phyloP scores from a whole-genome alignment of 2,329 filamentous ascomycete genomes.

The Aspergillus brunneoviolaceus region DNA sequence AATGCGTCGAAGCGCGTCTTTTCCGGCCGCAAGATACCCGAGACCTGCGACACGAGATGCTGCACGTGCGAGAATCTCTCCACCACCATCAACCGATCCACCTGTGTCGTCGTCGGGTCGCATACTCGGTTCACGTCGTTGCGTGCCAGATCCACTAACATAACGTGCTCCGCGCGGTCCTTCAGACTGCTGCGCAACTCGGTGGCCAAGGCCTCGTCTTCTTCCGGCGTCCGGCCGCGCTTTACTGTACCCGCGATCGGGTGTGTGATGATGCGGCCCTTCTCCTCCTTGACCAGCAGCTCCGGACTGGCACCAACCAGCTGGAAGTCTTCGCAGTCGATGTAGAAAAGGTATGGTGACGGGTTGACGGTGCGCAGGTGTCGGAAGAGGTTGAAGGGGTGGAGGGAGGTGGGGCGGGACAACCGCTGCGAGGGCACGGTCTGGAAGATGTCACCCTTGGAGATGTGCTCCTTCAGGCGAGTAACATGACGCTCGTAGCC shows the following conservation, averaged over 20 bases:
- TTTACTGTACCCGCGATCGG: constrained; percentile 96
- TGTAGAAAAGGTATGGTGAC: constrained; percentile 94
- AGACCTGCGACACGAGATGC: constrained; percentile 94
- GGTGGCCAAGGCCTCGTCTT: constrained; percentile 76
- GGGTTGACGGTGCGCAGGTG: constrained; percentile 97
- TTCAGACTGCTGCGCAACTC: constrained; percentile 79
- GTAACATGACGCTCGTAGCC: constrained; percentile 93
- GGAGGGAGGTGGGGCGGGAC: constrained; percentile 80
- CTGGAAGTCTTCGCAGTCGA: constrained; percentile 88
- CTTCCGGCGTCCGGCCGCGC: constrained; percentile 74
- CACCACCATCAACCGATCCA: constrained; percentile 91
- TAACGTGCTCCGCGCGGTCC: constrained; percentile 92
- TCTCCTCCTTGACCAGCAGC: constrained; percentile 86
- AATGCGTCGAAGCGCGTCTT: constrained; percentile 95
- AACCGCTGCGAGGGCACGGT: constrained; percentile 94
- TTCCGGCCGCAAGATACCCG: constrained; percentile 76
- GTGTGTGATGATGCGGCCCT: constrained; percentile 86
- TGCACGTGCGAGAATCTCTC: constrained; percentile 96
- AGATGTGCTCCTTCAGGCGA: constrained; percentile 84
- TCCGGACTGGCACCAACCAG: constrained; percentile 95
- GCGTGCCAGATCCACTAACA: constrained; percentile 92
- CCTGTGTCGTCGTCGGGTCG: constrained; percentile 82
- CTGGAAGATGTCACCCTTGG: constrained; percentile 92
- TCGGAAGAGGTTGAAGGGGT: constrained; percentile 97
- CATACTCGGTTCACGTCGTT: constrained; percentile 97